Conservation (phyloP, 768 basidiomycete species). For the Panaeolus papilionaceus region DNA sequence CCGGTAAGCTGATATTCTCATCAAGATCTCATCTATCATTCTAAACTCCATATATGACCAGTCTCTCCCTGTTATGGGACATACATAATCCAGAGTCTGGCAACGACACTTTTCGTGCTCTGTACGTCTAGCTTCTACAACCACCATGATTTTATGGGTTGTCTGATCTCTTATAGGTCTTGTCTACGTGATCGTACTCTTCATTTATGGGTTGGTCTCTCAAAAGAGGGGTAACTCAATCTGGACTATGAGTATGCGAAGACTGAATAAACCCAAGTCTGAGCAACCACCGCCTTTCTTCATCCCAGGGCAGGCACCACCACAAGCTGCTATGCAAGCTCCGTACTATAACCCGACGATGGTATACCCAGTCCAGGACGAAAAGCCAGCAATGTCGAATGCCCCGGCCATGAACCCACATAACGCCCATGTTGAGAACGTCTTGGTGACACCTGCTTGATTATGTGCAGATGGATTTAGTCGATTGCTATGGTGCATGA, state of each 20-base stretch:
- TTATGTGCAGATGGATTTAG: too few relatives aligned
- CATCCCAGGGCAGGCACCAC: too few relatives aligned
- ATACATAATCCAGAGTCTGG: neutral
- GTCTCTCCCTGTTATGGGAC: neutral
- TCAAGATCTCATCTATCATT: neutral
- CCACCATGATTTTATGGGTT: neutral
- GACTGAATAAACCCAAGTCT: neutral
- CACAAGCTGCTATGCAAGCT: too few relatives aligned
- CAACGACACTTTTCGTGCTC: neutral
- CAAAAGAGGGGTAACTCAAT: neutral
- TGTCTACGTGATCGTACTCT: neutral
- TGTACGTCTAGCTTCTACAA: neutral
- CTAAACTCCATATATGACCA: neutral
- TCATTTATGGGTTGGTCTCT: neutral
- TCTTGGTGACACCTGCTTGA: too few relatives aligned
- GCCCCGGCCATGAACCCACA: too few relatives aligned
- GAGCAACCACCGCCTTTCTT: too few relatives aligned
- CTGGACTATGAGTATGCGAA: neutral
- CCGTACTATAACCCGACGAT: too few relatives aligned
- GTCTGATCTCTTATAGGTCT: neutral
- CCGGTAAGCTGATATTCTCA: neutral
- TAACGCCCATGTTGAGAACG: too few relatives aligned
- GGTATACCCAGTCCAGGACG: too few relatives aligned
- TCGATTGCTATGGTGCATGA: too few relatives aligned
- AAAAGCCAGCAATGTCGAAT: too few relatives aligned